Evolutionary conservation across 495 filamentous ascomycete species (phyloP).

Genomic region (Aspergillus biplanus): DNA sequence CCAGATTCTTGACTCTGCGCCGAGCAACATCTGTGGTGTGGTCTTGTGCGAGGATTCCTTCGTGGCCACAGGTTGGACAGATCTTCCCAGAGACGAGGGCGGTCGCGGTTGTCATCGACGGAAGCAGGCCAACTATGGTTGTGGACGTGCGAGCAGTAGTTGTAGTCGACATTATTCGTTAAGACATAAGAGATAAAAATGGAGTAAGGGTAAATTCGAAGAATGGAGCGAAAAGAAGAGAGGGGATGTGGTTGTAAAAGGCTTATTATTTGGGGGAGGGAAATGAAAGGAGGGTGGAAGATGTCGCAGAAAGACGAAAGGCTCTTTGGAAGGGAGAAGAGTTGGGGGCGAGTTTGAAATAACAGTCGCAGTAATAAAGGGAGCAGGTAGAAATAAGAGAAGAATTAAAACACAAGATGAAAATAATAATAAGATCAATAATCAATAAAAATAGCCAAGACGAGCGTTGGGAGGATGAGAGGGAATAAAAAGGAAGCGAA

Average conservation of each 20-base stretch:
- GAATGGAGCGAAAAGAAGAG: neutral
- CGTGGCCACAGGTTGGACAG: conserved; percentile 55
- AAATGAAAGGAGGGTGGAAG: conserved; percentile 19
- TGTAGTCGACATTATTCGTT: conserved; percentile 30
- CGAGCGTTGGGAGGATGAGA: neutral
- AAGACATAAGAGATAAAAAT: conserved; percentile 2
- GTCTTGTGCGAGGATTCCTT: conserved; percentile 33
- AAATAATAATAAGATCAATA: too few relatives aligned
- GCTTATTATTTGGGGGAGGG: conserved; percentile 13
- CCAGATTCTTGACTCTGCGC: conserved; percentile 74
- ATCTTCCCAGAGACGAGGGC: conserved; percentile 35
- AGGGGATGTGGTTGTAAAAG: conserved; percentile 2
- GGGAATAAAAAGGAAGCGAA: neutral
- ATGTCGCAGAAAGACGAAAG: conserved; percentile 13
- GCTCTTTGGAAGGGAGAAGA: neutral
- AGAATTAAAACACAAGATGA: too few relatives aligned
- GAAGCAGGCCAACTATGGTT: conserved; percentile 37
- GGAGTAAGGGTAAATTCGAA: too few relatives aligned
- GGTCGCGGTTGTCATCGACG: conserved; percentile 37
- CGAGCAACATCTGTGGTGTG: conserved; percentile 58
- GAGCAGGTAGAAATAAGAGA: neutral
- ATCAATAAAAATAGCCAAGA: neutral
- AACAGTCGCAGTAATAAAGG: neutral
- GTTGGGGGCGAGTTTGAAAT: neutral
- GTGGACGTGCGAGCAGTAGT: conserved; percentile 40